A percentile compares a stretch with the other conserved stretches of the same genome.
These are phyloP conservation scores for Pyrenophora graminea DNA, from an alignment of 2,329 filamentous ascomycete genomes.

Conservation along the genomic window DNA sequence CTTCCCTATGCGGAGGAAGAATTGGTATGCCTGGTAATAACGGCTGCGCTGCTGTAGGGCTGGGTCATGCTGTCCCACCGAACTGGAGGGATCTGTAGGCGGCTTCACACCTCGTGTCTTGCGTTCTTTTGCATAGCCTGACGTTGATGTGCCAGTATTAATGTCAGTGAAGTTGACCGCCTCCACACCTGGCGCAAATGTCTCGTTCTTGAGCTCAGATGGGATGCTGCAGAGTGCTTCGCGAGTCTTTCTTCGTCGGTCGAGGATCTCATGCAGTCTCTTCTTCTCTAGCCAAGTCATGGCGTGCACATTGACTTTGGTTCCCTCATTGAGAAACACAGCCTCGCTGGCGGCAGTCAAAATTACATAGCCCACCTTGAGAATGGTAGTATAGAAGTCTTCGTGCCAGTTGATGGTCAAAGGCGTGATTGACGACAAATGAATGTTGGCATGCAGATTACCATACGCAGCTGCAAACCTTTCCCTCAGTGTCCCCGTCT, in stretches of 20 bases:
- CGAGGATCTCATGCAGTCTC: constrained; percentile 74
- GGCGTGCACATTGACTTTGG: constrained; percentile 70
- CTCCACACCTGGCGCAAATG: constrained; percentile 43
- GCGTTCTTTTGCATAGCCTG: constrained; percentile 70
- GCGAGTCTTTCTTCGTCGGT: constrained; percentile 47
- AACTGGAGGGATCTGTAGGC: constrained; percentile 28
- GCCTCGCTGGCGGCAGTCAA: constrained; percentile 94
- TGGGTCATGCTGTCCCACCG: constrained; percentile 57
- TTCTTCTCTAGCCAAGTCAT: constrained; percentile 94
- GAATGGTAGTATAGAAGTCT: constrained; percentile 91
- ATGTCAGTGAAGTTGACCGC: constrained; percentile 44
- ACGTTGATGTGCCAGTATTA: constrained; percentile 31
- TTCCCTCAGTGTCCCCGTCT: constrained; percentile 56
- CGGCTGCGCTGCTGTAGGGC: constrained; percentile 78
- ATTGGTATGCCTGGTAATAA: constrained; percentile 76
- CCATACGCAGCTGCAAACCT: constrained; percentile 73
- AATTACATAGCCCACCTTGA: constrained; percentile 84
- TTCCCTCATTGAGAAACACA: constrained; percentile 91
- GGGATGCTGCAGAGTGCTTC: constrained; percentile 47
- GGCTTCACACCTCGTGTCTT: constrained; percentile 55
- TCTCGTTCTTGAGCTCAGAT: constrained; percentile 48
- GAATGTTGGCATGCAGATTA: constrained; percentile 91
- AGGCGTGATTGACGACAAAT: constrained; percentile 67
- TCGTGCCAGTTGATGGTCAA: constrained; percentile 83
- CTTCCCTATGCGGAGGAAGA: constrained; percentile 73